Conservation (phyloP, 2,329 filamentous ascomycete species). For the Arachnomyces sp. region DNA sequence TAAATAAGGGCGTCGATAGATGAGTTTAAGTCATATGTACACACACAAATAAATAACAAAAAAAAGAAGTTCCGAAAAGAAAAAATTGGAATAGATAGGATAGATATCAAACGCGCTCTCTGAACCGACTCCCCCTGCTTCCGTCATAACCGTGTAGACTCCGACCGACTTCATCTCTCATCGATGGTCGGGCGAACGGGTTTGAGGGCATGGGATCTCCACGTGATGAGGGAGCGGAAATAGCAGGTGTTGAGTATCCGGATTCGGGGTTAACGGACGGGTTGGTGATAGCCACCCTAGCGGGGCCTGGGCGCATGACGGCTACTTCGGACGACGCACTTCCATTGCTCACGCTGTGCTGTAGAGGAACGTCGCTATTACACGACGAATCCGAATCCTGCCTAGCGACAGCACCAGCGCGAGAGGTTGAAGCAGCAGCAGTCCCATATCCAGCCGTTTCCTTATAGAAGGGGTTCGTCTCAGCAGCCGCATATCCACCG, state of each 20-base stretch:
- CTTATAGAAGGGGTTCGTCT: conserved; percentile 1
- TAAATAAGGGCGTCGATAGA: background rate
- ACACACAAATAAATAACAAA: background rate
- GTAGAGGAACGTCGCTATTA: too few relatives aligned
- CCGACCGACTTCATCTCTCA: conserved; percentile 34
- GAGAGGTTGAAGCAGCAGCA: conserved; percentile 10
- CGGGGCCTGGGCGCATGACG: conserved; percentile 36
- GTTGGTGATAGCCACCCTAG: conserved; percentile 34
- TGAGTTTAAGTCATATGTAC: background rate
- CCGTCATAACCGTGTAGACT: conserved; percentile 35
- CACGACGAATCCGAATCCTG: too few relatives aligned
- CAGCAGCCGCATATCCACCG: background rate
- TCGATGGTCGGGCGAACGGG: conserved; percentile 19
- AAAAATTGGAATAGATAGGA: conserved; percentile 14
- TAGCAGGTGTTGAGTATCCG: conserved; percentile 14
- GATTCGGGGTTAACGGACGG: conserved; percentile 21
- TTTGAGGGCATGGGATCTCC: conserved; percentile 19
- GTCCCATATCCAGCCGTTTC: conserved; percentile 7
- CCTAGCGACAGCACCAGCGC: conserved; percentile 11
- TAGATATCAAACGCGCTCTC: conserved; percentile 25
- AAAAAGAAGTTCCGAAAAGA: background rate
- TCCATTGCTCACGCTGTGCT: conserved; percentile 2
- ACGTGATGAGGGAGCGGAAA: conserved; percentile 19
- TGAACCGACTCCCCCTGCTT: conserved; percentile 39
- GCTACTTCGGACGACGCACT: conserved; percentile 21